These are phyloP conservation scores for Ambrosia trifida DNA, from an alignment of 129 eudicot genomes.

Conservation along the genomic window DNA sequence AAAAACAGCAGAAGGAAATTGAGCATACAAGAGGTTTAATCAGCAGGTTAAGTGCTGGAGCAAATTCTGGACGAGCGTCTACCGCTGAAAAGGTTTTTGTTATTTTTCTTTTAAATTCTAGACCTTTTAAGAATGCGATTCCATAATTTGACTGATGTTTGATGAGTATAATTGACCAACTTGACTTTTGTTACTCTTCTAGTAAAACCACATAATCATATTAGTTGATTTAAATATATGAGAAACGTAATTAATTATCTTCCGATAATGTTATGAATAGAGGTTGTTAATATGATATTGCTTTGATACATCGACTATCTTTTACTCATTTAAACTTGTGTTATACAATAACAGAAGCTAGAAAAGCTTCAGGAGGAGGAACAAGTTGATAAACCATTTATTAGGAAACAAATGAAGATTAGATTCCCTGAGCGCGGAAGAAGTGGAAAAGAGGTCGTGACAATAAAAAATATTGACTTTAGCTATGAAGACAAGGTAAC, in stretches of 20 bases:
- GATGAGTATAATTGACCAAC: no score
- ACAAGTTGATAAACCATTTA: slow-evolving; percentile 93
- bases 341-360: slow-evolving; percentile 61
- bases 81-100: slow-evolving; percentile 82
- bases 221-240: neutral
- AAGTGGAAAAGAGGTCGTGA: slow-evolving; percentile 73
- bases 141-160: no score
- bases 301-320: neutral
- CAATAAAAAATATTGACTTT: slow-evolving; percentile 68
- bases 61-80: slow-evolving; percentile 93
- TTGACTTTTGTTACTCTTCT: neutral
- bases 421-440: slow-evolving; percentile 96
- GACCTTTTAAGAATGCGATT: neutral
- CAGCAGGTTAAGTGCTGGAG: slow-evolving; percentile 81
- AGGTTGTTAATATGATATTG: neutral
- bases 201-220: neutral
- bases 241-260: neutral
- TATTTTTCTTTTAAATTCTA: neutral
- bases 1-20: slow-evolving; percentile 95
- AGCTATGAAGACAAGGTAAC: slow-evolving; percentile 77
- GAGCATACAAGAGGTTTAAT: slow-evolving; percentile 84
- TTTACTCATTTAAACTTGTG: slow-evolving; percentile 9
- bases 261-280: neutral
- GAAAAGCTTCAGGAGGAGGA: slow-evolving; percentile 95
- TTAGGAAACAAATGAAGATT: slow-evolving; percentile 92